Evolutionary conservation across 2,329 filamentous ascomycete genomes (phyloP), one percentile per base, ranked within the genome.

Genomic region (Paraconiothyrium brasiliense): DNA sequence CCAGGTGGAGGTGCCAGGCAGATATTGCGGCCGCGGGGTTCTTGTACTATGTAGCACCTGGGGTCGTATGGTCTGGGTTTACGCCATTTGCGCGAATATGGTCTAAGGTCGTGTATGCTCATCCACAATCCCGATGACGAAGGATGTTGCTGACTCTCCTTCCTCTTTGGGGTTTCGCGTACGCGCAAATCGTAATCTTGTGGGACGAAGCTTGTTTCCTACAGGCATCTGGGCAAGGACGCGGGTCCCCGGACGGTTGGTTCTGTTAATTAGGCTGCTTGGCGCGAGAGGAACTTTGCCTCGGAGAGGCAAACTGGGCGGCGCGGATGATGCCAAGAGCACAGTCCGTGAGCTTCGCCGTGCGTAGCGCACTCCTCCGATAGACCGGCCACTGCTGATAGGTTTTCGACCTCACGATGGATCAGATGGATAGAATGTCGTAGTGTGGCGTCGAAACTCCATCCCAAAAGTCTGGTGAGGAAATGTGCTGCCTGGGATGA

Each of bases 31-130:
- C 27, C 37, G 52, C 58, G 46, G 58, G 52, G 52, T 57, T 51
- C 47, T 51, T 60, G 58, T 60, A 60, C 34, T 8, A 60, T 60
- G 58, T 60, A 60, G 44, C 13, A 60, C 58, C 27, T 16, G 24
- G 48, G 47, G 22, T 47, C 16, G 16, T 51, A 20, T 13, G 39
- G n/a, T 16, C 43, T 39, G n/a, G 27, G 20, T 44, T 55, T 34
- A 35, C 52, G 58, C 37, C 58, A 60, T 60, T 34, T 24, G 41
- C 32, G 34, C 41, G 20, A 44, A 50, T 32, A 59, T 46, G 37
- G 50, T 54, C 27, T 46, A 46, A 60, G 11, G 39, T 39, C 44
- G 13, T 37, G 49, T 44, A 34, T 44, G 55, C 49, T 46, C 32
- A 24, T 41, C 30, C 37, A 14, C 37, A 32, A 22, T 60, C 34